Evolutionary conservation across 2,329 filamentous ascomycete species (phyloP), one percentile per base, ranked within the genome.

Genomic region (Scedosporium apiospermum): DNA sequence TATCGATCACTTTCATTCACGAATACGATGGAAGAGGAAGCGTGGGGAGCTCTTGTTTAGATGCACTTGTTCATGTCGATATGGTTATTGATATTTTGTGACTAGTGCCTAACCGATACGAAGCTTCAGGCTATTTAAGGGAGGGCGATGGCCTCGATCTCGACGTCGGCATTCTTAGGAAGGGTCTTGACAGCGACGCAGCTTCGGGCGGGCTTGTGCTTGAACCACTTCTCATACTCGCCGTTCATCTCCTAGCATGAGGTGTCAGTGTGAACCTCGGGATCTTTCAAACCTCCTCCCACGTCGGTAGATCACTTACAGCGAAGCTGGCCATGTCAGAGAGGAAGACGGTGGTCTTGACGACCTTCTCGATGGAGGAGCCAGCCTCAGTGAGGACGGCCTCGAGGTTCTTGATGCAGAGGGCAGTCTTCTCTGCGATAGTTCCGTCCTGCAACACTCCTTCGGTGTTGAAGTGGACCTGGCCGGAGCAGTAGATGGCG

Each of bases 321-420:
- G 83, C 87, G 72, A 98, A 98, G 77, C 95, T 82, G 66, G 82
- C 84, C 93, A 98, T 98, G 76, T 96, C 89, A 60, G 89, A 88
- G 65, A 98, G 79, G 82, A 97, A 98, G 72, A 96, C 88, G 73
- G 87, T 91, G 69, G 92, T 89, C 83, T 97, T 96, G 78, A 97
- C 90, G 57, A 96, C 88, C 75, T 87, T 90, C 66, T 84, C 77
- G 64, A 98, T 82, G 61, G 83, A 85, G 23, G 89, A 93, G 62
- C 90, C 91, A 26, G 92, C 91, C 69, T 88, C 91, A 65, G 86
- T 83, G 60, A 98, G 85, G 63, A 98, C 91, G 53, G 90, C 89
- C 74, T 88, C 83, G 71, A 97, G 84, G 77, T 96, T 96, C 76
- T 89, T 80, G 74, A 91, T 81, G 76, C 82, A 85, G 67, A 81